phyloP scores from a whole-genome alignment of 2,329 filamentous ascomycete genomes.

The Aphanoascus verrucosus region DNA sequence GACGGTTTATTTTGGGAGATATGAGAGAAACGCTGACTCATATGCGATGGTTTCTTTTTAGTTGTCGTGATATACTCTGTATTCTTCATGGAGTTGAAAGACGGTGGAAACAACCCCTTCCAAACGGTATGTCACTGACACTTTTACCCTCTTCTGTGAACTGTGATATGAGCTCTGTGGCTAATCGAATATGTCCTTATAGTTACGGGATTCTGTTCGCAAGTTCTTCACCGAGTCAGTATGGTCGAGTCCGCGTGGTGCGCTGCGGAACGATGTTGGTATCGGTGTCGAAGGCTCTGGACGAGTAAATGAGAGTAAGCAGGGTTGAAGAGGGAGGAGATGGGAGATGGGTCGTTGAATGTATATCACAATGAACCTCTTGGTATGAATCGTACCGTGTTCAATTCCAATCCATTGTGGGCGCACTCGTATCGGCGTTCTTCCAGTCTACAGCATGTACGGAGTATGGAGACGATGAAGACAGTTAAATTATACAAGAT shows the following conservation, averaged over 20 bases:
- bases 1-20: too few species aligned
- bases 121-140: conserved; percentile 30
- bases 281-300: neutral
- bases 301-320: neutral
- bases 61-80: conserved; percentile 35
- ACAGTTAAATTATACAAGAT: neutral
- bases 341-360: neutral
- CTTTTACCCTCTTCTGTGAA: neutral
- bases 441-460: neutral
- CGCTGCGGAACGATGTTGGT: neutral
- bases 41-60: conserved; percentile 18
- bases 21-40: neutral
- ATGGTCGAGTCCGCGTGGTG: conserved; percentile 9
- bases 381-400: too few species aligned
- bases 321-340: neutral
- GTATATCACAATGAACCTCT: neutral
- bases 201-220: conserved; percentile 10
- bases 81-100: conserved; percentile 37
- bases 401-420: too few species aligned
- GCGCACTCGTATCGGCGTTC: too few species aligned
- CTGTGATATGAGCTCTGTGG: too few species aligned
- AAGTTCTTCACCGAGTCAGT: conserved; percentile 6
- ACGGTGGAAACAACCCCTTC: conserved; percentile 32
- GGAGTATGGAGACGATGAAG: too few species aligned
- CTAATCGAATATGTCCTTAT: too few species aligned